phyloP scores from a whole-genome alignment of 768 basidiomycete genomes.

The Symmetrospora coprosmae region DNA sequence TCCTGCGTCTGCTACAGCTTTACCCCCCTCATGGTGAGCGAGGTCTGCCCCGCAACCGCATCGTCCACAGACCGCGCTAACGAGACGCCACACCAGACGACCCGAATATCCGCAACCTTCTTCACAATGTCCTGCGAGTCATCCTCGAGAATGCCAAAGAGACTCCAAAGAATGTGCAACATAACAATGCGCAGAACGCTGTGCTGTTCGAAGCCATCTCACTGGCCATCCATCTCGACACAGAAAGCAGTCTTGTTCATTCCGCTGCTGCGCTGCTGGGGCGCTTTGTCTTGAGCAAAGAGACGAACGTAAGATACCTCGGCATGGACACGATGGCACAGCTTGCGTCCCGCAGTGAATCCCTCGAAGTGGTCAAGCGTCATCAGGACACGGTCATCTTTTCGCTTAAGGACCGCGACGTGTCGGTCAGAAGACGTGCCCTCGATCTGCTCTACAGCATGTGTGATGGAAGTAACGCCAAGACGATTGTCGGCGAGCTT shows the following conservation, averaged over 20 bases:
- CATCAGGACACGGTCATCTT: constrained; percentile 92
- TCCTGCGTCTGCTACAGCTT: constrained; percentile 81
- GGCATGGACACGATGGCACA: constrained; percentile 97
- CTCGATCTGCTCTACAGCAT: constrained; percentile 95
- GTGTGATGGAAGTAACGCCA: constrained; percentile 96
- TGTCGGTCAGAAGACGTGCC: constrained; percentile 83
- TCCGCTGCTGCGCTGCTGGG: constrained; percentile 82
- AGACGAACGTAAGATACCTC: constrained; percentile 95
- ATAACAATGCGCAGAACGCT: constrained; percentile 95
- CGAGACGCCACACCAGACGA: constrained; percentile 50
- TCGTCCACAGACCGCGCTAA: background rate
- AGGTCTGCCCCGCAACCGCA: too few relatives aligned
- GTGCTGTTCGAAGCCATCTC: constrained; percentile 97
- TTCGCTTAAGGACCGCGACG: constrained; percentile 89
- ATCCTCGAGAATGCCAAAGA: constrained; percentile 80
- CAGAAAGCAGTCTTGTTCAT: constrained; percentile 70
- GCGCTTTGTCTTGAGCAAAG: constrained; percentile 90
- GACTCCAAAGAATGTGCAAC: constrained; percentile 83
- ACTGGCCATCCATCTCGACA: constrained; percentile 87
- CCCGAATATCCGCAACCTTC: constrained; percentile 55
- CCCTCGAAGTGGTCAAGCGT: constrained; percentile 78
- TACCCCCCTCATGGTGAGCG: constrained; percentile 79
- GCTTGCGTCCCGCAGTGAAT: constrained; percentile 82
- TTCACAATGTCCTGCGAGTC: constrained; percentile 71
- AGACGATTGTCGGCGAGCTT: constrained; percentile 86